Evolutionary conservation across 768 basidiomycete genomes (phyloP), one percentile per base, ranked within the genome.

Genomic region (Trametes sanguinea): DNA sequence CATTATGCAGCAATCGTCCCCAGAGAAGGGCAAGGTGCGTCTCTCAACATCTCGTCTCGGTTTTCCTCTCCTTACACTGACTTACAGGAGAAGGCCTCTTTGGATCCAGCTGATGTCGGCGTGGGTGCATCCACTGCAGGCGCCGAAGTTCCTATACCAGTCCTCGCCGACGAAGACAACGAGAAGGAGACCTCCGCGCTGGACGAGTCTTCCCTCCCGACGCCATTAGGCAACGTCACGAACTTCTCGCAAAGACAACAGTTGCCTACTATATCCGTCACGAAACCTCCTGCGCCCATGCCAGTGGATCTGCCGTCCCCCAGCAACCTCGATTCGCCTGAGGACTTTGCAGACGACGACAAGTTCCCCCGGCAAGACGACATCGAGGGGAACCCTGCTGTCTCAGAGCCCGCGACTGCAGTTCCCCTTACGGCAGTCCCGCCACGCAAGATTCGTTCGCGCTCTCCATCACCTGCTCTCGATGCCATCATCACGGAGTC

Each of bases 281-380:
- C 87, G 35, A 90, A 86, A 75, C 81, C 87, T 8, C 89, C 90
- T 2, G 85, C 82, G 0, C 91, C 91, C 13, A 73, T 78, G 55
- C 90, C 90, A 48, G 83, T 93, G 11, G 80, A 81, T 55, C 76
- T 93, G 17, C 91, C 91, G 1, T 89, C 84, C 16, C 77, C 58
- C 79, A 29, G 80, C 77, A 40, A 87, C 89, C 69, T 64, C 48
- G 54, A 59, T 13, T 59, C 61, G 7, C 56, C 57, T 8, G 43
- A 54, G 8, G 62, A 63, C 45, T 22, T 75, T 13, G 35, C 11
- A 37, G 76, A 78, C 79, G 1, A 57, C 43, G 29, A 76, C 81
- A 78, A 80, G 51, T 82, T 68, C 35, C 63, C 63, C 16, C 47
- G 63, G 55, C 57, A 63, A 54, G 65, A 60, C 62, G 67, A 66